Evolutionary conservation across 2,329 filamentous ascomycete genomes (phyloP).

Genomic region (Anthostomella pinea): DNA sequence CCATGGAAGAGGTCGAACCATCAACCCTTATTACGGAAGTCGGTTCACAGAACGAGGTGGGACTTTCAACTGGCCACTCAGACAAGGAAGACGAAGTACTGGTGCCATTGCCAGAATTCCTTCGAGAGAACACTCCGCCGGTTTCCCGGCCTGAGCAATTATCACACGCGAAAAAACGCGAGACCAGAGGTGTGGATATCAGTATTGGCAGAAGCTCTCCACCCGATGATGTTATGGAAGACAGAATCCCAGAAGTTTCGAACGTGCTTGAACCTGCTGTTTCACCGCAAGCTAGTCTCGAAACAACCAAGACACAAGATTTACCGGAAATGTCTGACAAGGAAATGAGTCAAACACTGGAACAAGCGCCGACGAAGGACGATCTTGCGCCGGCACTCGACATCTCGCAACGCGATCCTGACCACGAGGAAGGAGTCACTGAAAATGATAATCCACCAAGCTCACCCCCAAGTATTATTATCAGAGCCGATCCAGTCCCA

Average conservation of each 20-base stretch:
- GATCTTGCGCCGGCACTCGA: background rate
- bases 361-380: background rate
- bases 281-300: too few relatives aligned
- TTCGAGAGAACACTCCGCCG: too few relatives aligned
- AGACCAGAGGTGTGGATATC: too few relatives aligned
- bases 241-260: background rate
- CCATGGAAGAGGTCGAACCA: background rate
- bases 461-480: background rate
- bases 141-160: too few relatives aligned
- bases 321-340: background rate
- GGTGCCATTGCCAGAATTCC: too few relatives aligned
- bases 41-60: conserved; percentile 3
- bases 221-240: background rate
- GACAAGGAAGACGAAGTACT: conserved; percentile 5
- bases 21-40: conserved; percentile 1
- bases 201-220: too few relatives aligned
- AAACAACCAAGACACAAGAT: background rate
- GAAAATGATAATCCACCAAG: background rate
- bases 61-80: conserved; percentile 1
- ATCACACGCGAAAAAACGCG: background rate
- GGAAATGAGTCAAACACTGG: background rate
- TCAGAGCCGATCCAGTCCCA: background rate
- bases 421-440: background rate
- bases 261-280: background rate
- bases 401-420: background rate